These are phyloP conservation scores for Babesia sp. DNA, from an alignment of 169 alveolate genomes.

Conservation along the genomic window DNA sequence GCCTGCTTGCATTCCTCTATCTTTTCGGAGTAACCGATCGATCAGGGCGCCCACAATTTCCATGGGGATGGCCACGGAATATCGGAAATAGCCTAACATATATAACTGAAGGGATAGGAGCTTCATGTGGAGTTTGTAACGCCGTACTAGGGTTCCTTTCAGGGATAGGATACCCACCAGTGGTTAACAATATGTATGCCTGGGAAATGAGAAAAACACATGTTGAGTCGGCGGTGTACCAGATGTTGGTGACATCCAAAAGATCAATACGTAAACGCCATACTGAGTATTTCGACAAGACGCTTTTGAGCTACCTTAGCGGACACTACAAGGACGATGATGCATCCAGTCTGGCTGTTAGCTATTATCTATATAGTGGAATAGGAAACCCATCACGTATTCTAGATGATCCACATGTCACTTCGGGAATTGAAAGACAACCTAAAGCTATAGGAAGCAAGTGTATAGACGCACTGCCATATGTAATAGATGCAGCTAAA, in stretches of 20 bases:
- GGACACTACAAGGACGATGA: slow-evolving; percentile 65
- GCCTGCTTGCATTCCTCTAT: slow-evolving; percentile 80
- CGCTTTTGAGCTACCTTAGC: slow-evolving; percentile 53
- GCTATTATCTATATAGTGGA: slow-evolving; percentile 73
- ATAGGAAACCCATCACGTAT: slow-evolving; percentile 61
- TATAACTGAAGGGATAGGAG: slow-evolving; percentile 75
- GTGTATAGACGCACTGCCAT: slow-evolving; percentile 66
- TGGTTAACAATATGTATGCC: slow-evolving; percentile 75
- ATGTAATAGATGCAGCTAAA: slow-evolving; percentile 60
- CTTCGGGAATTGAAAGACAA: slow-evolving; percentile 57
- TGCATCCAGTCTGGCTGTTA: slow-evolving; percentile 63
- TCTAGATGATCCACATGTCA: slow-evolving; percentile 53
- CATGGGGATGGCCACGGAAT: slow-evolving; percentile 85
- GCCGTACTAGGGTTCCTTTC: slow-evolving; percentile 76
- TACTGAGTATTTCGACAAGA: slow-evolving; percentile 56
- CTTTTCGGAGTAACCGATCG: slow-evolving; percentile 77
- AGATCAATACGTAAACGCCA: slow-evolving; percentile 20
- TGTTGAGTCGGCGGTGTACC: slow-evolving; percentile 66
- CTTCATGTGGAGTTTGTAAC: slow-evolving; percentile 81
- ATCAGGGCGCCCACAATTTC: slow-evolving; percentile 76
- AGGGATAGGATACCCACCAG: slow-evolving; percentile 82
- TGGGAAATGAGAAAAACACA: slow-evolving; percentile 70
- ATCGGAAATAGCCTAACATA: slow-evolving; percentile 68
- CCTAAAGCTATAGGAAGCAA: slow-evolving; percentile 47
- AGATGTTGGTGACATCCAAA: slow-evolving; percentile 38